phyloP scores from a whole-genome alignment of 345 rosid species.

The Lepidium sativum region DNA sequence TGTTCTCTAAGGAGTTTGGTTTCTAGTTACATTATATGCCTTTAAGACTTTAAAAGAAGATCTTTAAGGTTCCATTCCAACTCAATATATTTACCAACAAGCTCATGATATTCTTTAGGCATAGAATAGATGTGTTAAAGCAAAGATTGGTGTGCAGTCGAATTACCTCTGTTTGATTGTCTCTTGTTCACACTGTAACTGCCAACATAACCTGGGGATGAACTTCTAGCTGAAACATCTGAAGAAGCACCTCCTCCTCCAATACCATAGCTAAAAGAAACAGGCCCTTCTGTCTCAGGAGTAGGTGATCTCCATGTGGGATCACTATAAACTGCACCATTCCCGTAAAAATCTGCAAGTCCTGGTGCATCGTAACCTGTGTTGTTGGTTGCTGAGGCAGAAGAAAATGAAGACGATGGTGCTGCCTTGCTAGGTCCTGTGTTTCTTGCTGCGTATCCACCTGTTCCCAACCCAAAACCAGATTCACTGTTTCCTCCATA shows the following conservation, averaged over 20 bases:
- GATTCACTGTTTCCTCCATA: constrained; percentile 28
- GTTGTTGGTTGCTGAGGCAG: constrained; percentile 28
- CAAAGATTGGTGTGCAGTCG: not conserved
- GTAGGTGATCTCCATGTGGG: constrained; percentile 72
- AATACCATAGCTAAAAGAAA: constrained; percentile 61
- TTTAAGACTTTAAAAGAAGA: not conserved
- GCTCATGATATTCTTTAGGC: constrained; percentile 1
- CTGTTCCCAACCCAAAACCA: constrained; percentile 24
- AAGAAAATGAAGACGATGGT: constrained; percentile 58
- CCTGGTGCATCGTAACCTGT: constrained; percentile 48
- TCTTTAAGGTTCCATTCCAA: not conserved
- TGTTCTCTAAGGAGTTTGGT: not conserved
- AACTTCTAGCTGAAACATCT: constrained; percentile 53
- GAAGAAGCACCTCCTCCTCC: constrained; percentile 49
- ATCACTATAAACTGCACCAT: constrained; percentile 62
- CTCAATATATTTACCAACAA: not conserved
- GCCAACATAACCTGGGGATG: constrained; percentile 64
- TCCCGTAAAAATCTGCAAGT: constrained; percentile 54
- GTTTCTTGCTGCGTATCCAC: constrained; percentile 46
- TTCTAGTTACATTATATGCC: not conserved
- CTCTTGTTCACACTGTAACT: constrained; percentile 70
- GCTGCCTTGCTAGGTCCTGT: constrained; percentile 33
- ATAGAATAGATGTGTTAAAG: constrained; percentile 6
- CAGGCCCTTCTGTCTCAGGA: constrained; percentile 59
- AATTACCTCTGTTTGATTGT: constrained; percentile 85